phyloP scores from a whole-genome alignment of 2,329 filamentous ascomycete species.

The Cladosporium austrohemisphaericum region DNA sequence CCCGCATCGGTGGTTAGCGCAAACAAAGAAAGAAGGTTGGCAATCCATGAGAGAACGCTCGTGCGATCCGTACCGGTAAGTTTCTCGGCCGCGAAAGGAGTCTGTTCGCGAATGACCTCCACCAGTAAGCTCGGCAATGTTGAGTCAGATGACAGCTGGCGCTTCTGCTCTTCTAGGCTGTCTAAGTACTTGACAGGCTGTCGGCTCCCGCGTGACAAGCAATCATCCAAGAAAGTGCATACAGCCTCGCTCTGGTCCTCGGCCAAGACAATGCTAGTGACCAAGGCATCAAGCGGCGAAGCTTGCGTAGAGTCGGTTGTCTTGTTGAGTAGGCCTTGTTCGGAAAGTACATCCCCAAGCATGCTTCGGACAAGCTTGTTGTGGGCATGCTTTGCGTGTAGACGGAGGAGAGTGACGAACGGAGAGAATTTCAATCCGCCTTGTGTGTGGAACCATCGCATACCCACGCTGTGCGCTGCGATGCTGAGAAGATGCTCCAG shows the following conservation, averaged over 20 bases:
- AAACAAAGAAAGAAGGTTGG: not conserved
- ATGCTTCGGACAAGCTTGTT: slow-evolving; percentile 38
- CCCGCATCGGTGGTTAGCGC: not conserved
- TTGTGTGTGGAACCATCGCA: slow-evolving; percentile 84
- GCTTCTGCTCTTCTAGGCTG: slow-evolving; percentile 48
- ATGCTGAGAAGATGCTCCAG: slow-evolving; percentile 78
- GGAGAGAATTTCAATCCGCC: slow-evolving; percentile 62
- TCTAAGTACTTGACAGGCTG: slow-evolving; percentile 83
- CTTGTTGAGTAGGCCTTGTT: slow-evolving; percentile 63
- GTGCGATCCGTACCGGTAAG: not conserved
- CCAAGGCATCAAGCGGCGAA: slow-evolving; percentile 43
- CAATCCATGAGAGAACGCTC: slow-evolving; percentile 20
- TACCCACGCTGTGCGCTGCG: slow-evolving; percentile 73
- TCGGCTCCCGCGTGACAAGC: slow-evolving; percentile 68
- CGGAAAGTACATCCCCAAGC: slow-evolving; percentile 51
- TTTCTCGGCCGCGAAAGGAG: slow-evolving; percentile 54
- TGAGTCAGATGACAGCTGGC: not conserved
- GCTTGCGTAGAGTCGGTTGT: slow-evolving; percentile 24
- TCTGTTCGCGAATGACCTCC: slow-evolving; percentile 71
- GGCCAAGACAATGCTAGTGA: slow-evolving; percentile 39
- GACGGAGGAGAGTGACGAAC: slow-evolving; percentile 65
- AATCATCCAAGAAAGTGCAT: slow-evolving; percentile 78
- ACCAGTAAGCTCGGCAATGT: slow-evolving; percentile 59
- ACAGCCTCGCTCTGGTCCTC: slow-evolving; percentile 37
- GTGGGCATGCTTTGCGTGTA: slow-evolving; percentile 42